Conservation (phyloP, 192 early-diverging fungal species). For the Coemansia reversa region DNA sequence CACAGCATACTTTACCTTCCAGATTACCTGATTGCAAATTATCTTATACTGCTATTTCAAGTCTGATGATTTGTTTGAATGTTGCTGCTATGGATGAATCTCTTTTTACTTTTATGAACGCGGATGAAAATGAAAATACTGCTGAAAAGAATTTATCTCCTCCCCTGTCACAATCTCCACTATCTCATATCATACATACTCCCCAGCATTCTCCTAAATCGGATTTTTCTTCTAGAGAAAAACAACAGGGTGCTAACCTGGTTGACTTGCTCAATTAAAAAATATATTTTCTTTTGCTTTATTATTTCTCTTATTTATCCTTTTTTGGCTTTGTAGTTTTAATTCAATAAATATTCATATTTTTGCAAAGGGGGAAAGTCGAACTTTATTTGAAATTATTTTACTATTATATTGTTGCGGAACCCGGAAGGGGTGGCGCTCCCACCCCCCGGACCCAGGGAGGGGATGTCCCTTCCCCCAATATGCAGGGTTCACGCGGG, state of each 20-base stretch:
- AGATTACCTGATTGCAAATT: slow-evolving; percentile 25
- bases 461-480: too few relatives aligned
- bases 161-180: slow-evolving; percentile 1
- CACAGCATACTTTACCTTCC: neutral
- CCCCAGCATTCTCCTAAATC: neutral
- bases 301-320: neutral
- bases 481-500: too few relatives aligned
- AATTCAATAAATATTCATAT: too few relatives aligned
- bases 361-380: too few relatives aligned
- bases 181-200: neutral
- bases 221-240: neutral
- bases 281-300: slow-evolving; percentile 6
- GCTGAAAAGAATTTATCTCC: neutral
- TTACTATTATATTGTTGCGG: too few relatives aligned
- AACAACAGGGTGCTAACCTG: slow-evolving; percentile 11
- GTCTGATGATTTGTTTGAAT: slow-evolving; percentile 21
- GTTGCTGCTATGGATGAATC: slow-evolving; percentile 35
- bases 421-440: too few relatives aligned
- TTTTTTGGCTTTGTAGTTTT: too few relatives aligned
- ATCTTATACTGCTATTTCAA: slow-evolving; percentile 35
- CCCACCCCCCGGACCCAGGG: too few relatives aligned
- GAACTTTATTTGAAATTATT: too few relatives aligned
- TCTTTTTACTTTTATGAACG: slow-evolving; percentile 27
- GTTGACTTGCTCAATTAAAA: slow-evolving; percentile 31
- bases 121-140: neutral